These are phyloP conservation scores for Aspergillus cavernicola DNA, from an alignment of 495 filamentous ascomycete species.

Conservation along the genomic window DNA sequence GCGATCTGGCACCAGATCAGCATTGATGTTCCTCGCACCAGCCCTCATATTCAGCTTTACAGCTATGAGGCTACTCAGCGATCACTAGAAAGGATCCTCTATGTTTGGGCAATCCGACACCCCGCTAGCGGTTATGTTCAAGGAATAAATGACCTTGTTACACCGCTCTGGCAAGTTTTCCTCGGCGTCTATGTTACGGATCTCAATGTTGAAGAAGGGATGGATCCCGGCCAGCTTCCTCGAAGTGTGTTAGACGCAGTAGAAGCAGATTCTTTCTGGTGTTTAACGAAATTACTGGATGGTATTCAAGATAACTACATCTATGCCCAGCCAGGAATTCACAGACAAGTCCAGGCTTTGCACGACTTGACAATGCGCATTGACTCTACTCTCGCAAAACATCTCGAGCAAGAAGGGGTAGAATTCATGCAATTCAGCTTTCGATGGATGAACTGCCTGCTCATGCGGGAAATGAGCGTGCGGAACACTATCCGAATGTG, in stretches of 20 bases:
- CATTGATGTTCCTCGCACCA: conserved; percentile 96
- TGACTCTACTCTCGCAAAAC: conserved; percentile 76
- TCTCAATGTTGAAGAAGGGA: conserved; percentile 83
- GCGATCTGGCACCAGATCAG: conserved; percentile 98
- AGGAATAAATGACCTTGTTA: conserved; percentile 96
- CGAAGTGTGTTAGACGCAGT: conserved; percentile 91
- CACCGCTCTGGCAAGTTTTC: conserved; percentile 97
- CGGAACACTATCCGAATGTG: conserved; percentile 97
- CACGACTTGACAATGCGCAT: conserved; percentile 87
- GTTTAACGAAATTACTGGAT: conserved; percentile 90
- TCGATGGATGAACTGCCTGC: conserved; percentile 97
- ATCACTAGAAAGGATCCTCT: conserved; percentile 89
- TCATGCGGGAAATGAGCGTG: conserved; percentile 96
- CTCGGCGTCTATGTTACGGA: conserved; percentile 91
- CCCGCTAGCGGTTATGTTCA: conserved; percentile 97
- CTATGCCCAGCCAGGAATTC: conserved; percentile 93
- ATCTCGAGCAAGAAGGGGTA: conserved; percentile 83
- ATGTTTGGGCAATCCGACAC: conserved; percentile 96
- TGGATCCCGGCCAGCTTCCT: conserved; percentile 94
- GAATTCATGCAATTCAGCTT: conserved; percentile 99
- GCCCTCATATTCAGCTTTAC: conserved; percentile 91
- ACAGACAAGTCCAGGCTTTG: conserved; percentile 83
- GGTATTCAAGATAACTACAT: conserved; percentile 99
- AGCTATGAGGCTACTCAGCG: conserved; percentile 93
- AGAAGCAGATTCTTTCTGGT: conserved; percentile 98